Conservation (phyloP, 345 rosid genomes). For the Nephelium lappaceum region DNA sequence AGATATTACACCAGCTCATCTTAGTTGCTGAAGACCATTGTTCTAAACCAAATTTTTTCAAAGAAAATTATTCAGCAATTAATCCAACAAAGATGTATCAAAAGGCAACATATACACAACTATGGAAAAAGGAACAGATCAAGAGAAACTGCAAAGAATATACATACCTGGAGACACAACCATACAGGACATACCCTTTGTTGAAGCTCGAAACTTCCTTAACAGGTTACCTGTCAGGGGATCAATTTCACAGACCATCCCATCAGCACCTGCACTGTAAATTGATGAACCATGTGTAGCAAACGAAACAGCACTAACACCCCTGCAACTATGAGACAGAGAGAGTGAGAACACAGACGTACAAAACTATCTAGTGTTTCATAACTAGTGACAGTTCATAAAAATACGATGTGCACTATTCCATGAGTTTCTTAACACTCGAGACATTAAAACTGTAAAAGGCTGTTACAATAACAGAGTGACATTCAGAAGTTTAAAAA, state of each 20-base stretch:
- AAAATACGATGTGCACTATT: no score
- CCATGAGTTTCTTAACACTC: background rate
- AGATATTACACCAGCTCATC: background rate
- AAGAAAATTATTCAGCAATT: background rate
- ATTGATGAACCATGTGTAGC: conserved; percentile 54
- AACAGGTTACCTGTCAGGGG: conserved; percentile 68
- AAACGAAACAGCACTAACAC: conserved; percentile 82
- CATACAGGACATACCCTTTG: conserved; percentile 76
- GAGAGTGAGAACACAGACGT: background rate
- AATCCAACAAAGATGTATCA: background rate
- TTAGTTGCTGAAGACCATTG: background rate
- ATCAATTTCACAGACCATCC: conserved; percentile 87
- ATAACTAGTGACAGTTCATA: background rate
- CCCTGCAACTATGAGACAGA: conserved; percentile 54
- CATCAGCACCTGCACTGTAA: conserved; percentile 89
- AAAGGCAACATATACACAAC: background rate
- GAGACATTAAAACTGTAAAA: background rate
- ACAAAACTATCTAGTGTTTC: background rate
- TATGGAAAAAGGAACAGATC: conserved; percentile 15
- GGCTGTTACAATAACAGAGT: background rate
- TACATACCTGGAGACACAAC: conserved; percentile 74
- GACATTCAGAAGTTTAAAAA: background rate
- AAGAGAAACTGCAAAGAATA: conserved; percentile 10
- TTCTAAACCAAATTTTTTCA: background rate
- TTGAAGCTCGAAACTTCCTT: conserved; percentile 72